phyloP scores from a whole-genome alignment of 2,329 filamentous ascomycete genomes.

The Emericellopsis atlantica region DNA sequence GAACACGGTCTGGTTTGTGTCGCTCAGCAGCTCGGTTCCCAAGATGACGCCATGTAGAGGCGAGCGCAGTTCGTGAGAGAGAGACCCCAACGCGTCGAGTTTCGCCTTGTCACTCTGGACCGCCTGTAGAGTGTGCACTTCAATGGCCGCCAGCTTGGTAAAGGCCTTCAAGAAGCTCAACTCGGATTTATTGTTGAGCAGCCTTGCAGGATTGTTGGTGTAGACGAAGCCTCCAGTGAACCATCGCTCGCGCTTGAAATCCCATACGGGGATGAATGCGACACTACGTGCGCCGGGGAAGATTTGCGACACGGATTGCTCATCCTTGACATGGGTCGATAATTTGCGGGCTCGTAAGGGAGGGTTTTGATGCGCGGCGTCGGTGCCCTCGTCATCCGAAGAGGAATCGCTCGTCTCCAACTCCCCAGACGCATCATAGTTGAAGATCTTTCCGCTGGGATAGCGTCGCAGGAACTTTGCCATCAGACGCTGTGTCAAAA shows the following conservation, averaged over 20 bases:
- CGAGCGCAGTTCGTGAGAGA: constrained; percentile 49
- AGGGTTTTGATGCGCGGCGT: neutral
- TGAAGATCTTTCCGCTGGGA: constrained; percentile 31
- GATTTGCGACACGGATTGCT: constrained; percentile 14
- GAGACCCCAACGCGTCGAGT: constrained; percentile 43
- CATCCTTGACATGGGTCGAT: constrained; percentile 10
- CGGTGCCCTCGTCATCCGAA: constrained; percentile 5
- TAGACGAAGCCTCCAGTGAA: constrained; percentile 37
- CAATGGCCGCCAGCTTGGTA: constrained; percentile 40
- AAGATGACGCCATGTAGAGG: constrained; percentile 48
- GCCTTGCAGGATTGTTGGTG: constrained; percentile 26
- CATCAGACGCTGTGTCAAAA: constrained; percentile 10
- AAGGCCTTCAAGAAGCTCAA: constrained; percentile 38
- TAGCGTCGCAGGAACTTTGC: constrained; percentile 27
- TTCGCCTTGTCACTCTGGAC: constrained; percentile 31
- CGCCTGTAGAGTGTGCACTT: constrained; percentile 32
- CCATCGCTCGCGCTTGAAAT: constrained; percentile 29
- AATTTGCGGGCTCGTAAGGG: neutral
- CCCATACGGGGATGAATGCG: constrained; percentile 34
- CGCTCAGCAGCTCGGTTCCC: constrained; percentile 37
- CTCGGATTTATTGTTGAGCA: constrained; percentile 32
- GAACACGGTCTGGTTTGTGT: constrained; percentile 31
- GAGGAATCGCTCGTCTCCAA: constrained; percentile 17
- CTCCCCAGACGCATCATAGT: constrained; percentile 24
- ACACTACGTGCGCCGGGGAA: constrained; percentile 32